phyloP scores from a whole-genome alignment of 768 basidiomycete genomes.

The Albatrellus ellisii region DNA sequence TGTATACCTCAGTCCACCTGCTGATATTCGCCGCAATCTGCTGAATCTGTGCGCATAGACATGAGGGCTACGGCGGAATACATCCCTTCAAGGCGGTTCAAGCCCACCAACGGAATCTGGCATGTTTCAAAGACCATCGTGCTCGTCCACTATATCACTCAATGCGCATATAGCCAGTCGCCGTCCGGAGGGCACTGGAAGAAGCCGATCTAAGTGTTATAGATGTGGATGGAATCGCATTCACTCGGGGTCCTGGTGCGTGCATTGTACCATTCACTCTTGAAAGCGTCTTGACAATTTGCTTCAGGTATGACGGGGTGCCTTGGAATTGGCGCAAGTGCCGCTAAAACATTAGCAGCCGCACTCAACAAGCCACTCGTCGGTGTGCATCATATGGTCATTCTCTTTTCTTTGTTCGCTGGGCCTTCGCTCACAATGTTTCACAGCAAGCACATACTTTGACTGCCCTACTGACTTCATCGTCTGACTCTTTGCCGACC shows the following conservation, averaged over 20 bases:
- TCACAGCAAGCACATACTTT: constrained; percentile 79
- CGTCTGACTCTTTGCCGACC: constrained; percentile 24
- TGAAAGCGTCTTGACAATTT: not conserved
- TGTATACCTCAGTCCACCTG: constrained; percentile 28
- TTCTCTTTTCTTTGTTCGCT: constrained; percentile 6
- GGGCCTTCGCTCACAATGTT: constrained; percentile 1
- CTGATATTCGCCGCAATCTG: not conserved
- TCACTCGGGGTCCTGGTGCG: constrained; percentile 76
- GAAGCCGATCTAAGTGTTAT: constrained; percentile 46
- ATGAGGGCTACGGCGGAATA: constrained; percentile 57
- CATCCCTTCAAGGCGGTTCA: constrained; percentile 66
- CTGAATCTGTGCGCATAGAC: constrained; percentile 23
- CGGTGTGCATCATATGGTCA: constrained; percentile 93
- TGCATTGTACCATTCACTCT: constrained; percentile 1
- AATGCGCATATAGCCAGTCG: constrained; percentile 42
- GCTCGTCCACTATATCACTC: not conserved
- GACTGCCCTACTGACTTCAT: constrained; percentile 10
- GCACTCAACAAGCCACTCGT: constrained; percentile 66
- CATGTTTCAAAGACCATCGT: constrained; percentile 16
- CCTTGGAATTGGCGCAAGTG: constrained; percentile 64
- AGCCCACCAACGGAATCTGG: constrained; percentile 74
- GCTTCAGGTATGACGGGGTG: constrained; percentile 63
- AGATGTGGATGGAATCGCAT: constrained; percentile 80
- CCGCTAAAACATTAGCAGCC: constrained; percentile 79
- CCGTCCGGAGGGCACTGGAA: constrained; percentile 50